Percentiles rank a stretch among this genome's conserved stretches.
phyloP scores from a whole-genome alignment of 257 asterid genomes.

The Coffea canephora region DNA sequence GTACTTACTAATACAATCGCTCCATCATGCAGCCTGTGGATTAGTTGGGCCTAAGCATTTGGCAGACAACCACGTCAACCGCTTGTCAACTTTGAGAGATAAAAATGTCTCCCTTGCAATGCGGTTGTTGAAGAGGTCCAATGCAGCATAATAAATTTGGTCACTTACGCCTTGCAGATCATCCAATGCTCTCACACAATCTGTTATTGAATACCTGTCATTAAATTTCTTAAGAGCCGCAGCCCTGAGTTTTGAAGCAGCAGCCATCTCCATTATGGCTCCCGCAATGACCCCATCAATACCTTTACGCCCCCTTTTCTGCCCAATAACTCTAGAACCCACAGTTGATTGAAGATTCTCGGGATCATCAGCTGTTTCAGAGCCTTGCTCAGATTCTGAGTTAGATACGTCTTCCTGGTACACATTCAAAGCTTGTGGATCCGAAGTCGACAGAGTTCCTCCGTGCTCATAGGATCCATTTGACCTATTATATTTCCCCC shows the following conservation, averaged over 20 bases:
- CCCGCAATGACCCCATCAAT: slow-evolving; percentile 62
- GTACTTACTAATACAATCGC: neutral
- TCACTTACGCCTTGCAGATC: slow-evolving; percentile 56
- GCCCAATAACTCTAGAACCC: slow-evolving; percentile 33
- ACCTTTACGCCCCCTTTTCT: slow-evolving; percentile 70
- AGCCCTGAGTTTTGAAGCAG: slow-evolving; percentile 62
- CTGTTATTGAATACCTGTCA: slow-evolving; percentile 46
- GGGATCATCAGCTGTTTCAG: slow-evolving; percentile 22
- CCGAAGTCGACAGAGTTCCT: slow-evolving; percentile 28
- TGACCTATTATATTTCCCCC: slow-evolving; percentile 34
- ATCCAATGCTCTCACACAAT: slow-evolving; percentile 67
- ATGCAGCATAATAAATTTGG: slow-evolving; percentile 55
- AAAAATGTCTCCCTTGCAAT: slow-evolving; percentile 69
- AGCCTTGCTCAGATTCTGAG: slow-evolving; percentile 55
- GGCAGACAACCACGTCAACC: slow-evolving; percentile 62
- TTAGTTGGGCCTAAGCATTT: slow-evolving; percentile 36
- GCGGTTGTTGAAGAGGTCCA: slow-evolving; percentile 65
- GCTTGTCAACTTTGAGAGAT: slow-evolving; percentile 57
- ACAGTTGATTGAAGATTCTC: slow-evolving; percentile 16
- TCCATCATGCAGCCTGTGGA: neutral
- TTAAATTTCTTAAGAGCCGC: slow-evolving; percentile 49
- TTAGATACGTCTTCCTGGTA: slow-evolving; percentile 47
- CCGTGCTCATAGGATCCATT: slow-evolving; percentile 37
- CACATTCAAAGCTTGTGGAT: slow-evolving; percentile 26
- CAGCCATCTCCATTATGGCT: slow-evolving; percentile 77